Evolutionary conservation across 2,329 filamentous ascomycete species (phyloP).

Genomic region (Fusarium lyarnte): DNA sequence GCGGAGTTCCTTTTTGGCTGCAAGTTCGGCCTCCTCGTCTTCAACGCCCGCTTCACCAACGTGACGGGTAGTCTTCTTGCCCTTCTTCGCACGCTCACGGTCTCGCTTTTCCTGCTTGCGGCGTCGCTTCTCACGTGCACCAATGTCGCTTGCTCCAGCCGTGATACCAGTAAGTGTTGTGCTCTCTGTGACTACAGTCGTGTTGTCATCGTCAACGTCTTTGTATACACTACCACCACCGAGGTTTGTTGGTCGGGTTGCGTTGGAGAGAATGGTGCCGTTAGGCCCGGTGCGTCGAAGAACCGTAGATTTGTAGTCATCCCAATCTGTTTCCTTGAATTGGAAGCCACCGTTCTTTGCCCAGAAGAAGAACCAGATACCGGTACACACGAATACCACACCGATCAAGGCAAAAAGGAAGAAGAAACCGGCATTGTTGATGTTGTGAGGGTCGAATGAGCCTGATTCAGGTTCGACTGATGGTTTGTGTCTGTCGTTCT

Average conservation of each 20-base stretch:
- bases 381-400: constrained; percentile 75
- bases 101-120: constrained; percentile 62
- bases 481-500: constrained; percentile 38
- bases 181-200: constrained; percentile 57
- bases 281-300: constrained; percentile 88
- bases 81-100: constrained; percentile 51
- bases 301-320: constrained; percentile 97
- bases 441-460: constrained; percentile 62
- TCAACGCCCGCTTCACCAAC: constrained; percentile 68
- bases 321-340: constrained; percentile 89
- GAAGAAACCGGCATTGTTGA: constrained; percentile 79
- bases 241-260: constrained; percentile 81
- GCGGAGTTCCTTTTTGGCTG: constrained; percentile 74
- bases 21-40: constrained; percentile 72
- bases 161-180: constrained; percentile 65
- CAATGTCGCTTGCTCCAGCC: constrained; percentile 65
- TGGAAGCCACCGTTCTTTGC: constrained; percentile 95
- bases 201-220: constrained; percentile 65
- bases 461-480: constrained; percentile 56
- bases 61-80: constrained; percentile 58
- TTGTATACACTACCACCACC: constrained; percentile 90
- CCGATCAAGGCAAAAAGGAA: constrained; percentile 87
- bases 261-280: constrained; percentile 84
- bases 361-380: constrained; percentile 99
- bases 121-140: constrained; percentile 64